These are phyloP conservation scores for Neobulgaria alba DNA, from an alignment of 2,329 filamentous ascomycete genomes.

Conservation along the genomic window DNA sequence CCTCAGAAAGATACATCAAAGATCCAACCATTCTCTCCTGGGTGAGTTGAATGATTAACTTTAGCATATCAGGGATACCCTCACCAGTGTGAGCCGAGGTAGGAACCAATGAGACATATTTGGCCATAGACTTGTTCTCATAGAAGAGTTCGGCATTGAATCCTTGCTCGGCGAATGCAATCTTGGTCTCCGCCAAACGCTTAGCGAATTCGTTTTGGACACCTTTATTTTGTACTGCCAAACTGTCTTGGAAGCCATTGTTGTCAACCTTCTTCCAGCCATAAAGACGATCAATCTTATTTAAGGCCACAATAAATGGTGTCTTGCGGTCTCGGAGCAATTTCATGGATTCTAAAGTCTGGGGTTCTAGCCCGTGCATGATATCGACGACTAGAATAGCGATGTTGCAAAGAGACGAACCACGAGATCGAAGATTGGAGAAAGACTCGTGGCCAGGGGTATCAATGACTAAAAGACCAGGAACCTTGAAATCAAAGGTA, in stretches of 20 bases:
- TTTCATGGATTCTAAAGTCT: conserved; percentile 95
- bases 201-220: conserved; percentile 93
- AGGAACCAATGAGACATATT: conserved; percentile 88
- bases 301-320: conserved; percentile 95
- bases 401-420: conserved; percentile 98
- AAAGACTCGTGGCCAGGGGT: conserved; percentile 99
- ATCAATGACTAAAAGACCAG: conserved; percentile 92
- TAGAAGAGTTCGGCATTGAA: conserved; percentile 97
- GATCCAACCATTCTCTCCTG: conserved; percentile 97
- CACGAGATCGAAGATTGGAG: conserved; percentile 92
- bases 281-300: conserved; percentile 99
- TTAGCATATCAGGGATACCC: conserved; percentile 97
- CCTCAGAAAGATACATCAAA: conserved; percentile 96
- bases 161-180: conserved; percentile 90
- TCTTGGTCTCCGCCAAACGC: conserved; percentile 81
- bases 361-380: conserved; percentile 97
- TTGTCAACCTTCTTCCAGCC: conserved; percentile 98
- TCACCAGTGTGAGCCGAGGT: conserved; percentile 98
- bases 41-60: conserved; percentile 82
- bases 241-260: conserved; percentile 92
- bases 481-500: conserved; percentile 92
- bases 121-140: conserved; percentile 96
- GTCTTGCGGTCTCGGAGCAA: conserved; percentile 89
- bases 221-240: conserved; percentile 82
- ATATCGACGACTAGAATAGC: conserved; percentile 98